phyloP scores from a whole-genome alignment of 352 stramenopile species.

The Pythium scleroteichum region DNA sequence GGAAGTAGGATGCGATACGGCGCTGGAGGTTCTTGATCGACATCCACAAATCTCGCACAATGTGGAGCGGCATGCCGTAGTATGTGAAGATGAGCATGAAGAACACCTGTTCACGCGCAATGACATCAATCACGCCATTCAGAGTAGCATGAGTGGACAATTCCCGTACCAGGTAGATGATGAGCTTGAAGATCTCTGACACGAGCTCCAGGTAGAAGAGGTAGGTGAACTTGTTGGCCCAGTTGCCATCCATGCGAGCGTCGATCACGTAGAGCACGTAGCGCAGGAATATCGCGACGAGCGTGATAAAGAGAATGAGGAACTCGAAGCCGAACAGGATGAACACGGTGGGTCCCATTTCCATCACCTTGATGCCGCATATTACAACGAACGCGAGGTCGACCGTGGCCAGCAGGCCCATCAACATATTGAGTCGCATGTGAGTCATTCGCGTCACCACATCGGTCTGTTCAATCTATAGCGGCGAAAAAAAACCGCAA shows the following conservation, averaged over 20 bases:
- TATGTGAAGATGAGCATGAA: conserved; percentile 98
- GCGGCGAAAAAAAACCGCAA: not conserved
- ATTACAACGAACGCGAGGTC: conserved; percentile 91
- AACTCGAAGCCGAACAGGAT: conserved; percentile 98
- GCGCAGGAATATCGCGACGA: conserved; percentile 86
- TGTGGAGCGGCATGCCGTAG: conserved; percentile 97
- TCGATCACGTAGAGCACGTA: conserved; percentile 96
- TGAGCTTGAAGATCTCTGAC: conserved; percentile 94
- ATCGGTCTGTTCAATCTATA: conserved; percentile 89
- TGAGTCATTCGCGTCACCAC: conserved; percentile 77
- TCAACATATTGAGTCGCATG: conserved; percentile 86
- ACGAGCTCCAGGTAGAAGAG: conserved; percentile 96
- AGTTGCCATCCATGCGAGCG: conserved; percentile 83
- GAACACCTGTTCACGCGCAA: conserved; percentile 76
- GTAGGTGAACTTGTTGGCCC: conserved; percentile 90
- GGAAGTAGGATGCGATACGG: conserved; percentile 83
- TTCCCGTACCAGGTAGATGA: conserved; percentile 94
- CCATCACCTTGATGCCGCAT: conserved; percentile 77
- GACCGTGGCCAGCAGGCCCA: conserved; percentile 82
- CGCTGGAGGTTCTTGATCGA: conserved; percentile 87
- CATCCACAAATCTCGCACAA: conserved; percentile 97
- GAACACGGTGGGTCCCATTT: conserved; percentile 89
- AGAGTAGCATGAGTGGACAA: too few relatives aligned
- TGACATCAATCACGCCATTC: conserved; percentile 4
- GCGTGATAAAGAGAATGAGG: conserved; percentile 93